Percentiles rank a stretch among this genome's conserved stretches.
Conservation (phyloP, 768 basidiomycete species). For the Gloeostereum incarnatum region DNA sequence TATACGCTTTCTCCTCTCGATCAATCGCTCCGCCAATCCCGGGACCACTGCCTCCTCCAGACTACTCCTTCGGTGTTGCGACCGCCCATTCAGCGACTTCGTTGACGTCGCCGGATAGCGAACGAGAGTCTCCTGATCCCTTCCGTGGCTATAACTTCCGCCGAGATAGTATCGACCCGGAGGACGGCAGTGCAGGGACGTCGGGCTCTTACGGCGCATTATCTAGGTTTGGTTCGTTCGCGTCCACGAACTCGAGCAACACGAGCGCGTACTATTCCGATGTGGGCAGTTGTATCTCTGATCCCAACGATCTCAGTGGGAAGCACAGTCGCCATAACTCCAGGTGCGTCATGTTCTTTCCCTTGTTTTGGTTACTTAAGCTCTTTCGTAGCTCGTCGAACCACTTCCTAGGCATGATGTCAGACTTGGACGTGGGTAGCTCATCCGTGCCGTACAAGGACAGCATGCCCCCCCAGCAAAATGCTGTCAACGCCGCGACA, state of each 20-base stretch:
- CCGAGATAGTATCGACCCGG: conserved; percentile 40
- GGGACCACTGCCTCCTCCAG: conserved; percentile 52
- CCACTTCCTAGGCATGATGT: conserved; percentile 32
- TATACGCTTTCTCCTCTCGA: conserved; percentile 40
- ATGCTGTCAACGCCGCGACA: conserved; percentile 7
- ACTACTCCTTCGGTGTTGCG: conserved; percentile 57
- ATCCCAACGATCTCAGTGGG: conserved; percentile 17
- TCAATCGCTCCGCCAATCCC: conserved; percentile 32
- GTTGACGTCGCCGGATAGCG: conserved; percentile 38
- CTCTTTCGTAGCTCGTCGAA: conserved; percentile 20
- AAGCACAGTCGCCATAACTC: conserved; percentile 25
- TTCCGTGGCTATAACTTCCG: conserved; percentile 35
- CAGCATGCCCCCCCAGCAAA: neutral
- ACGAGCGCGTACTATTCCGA: conserved; percentile 43
- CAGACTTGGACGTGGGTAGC: conserved; percentile 29
- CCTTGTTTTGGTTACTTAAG: conserved; percentile 6
- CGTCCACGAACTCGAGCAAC: conserved; percentile 50
- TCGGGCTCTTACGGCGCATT: conserved; percentile 39
- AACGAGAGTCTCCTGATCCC: conserved; percentile 48
- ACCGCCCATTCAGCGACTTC: conserved; percentile 35
- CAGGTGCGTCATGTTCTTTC: conserved; percentile 21
- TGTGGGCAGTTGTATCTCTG: conserved; percentile 21
- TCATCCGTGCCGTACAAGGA: conserved; percentile 3
- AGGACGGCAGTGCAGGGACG: conserved; percentile 36
- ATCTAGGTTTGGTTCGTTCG: conserved; percentile 54